Conservation (phyloP, 2,329 filamentous ascomycete species). For the Aphanocladium album region DNA sequence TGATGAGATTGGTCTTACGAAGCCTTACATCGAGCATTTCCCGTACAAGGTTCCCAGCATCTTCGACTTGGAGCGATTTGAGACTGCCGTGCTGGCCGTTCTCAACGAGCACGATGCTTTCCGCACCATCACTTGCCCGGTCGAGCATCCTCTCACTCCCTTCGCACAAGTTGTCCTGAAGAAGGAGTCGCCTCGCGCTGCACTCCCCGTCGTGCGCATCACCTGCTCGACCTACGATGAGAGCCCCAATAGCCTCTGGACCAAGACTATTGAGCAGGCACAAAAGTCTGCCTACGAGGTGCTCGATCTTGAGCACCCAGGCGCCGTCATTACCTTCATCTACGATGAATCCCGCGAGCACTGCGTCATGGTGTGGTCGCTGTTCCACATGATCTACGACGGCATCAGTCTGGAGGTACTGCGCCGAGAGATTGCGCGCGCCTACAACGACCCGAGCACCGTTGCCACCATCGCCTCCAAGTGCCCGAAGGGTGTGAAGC, state of each 20-base stretch:
- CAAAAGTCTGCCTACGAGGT: slow-evolving; percentile 11
- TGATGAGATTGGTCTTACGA: slow-evolving; percentile 4
- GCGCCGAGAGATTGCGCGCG: slow-evolving; percentile 10
- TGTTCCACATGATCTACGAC: slow-evolving; percentile 29
- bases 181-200: background rate
- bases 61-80: slow-evolving; percentile 12
- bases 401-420: slow-evolving; percentile 11
- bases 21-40: slow-evolving; percentile 14
- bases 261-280: slow-evolving; percentile 3
- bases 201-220: slow-evolving; percentile 5
- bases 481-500: slow-evolving; percentile 7
- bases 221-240: slow-evolving; percentile 12
- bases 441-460: slow-evolving; percentile 9
- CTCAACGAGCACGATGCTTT: slow-evolving; percentile 14
- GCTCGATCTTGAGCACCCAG: slow-evolving; percentile 7
- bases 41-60: slow-evolving; percentile 13
- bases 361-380: slow-evolving; percentile 25
- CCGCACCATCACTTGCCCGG: slow-evolving; percentile 13
- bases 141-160: slow-evolving; percentile 14
- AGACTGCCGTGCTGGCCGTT: slow-evolving; percentile 12
- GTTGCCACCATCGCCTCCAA: background rate
- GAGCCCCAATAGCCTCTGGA: slow-evolving; percentile 9
- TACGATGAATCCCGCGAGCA: slow-evolving; percentile 8
- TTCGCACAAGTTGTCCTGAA: slow-evolving; percentile 14
- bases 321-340: slow-evolving; percentile 9